Conservation (phyloP, 139 green algal species). For the Ettlia oleoabundans region DNA sequence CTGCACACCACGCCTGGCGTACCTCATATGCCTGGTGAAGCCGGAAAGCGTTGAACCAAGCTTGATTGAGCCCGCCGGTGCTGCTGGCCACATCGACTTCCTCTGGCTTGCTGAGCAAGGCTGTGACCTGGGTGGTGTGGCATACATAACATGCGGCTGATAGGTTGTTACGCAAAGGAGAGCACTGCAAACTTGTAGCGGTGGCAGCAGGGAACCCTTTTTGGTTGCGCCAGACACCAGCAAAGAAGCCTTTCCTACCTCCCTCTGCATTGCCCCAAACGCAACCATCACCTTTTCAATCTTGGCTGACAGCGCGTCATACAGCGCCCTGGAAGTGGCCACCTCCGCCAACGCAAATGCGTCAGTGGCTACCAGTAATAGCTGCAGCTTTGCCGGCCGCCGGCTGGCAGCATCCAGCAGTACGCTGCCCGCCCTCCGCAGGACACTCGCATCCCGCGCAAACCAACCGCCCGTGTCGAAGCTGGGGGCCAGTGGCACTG, state of each 20-base stretch:
- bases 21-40: slow-evolving; percentile 57
- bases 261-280: slow-evolving; percentile 11
- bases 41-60: slow-evolving; percentile 80
- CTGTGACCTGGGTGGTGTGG: slow-evolving; percentile 42
- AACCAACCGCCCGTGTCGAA: slow-evolving; percentile 82
- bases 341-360: slow-evolving; percentile 71
- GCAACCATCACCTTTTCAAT: slow-evolving; percentile 46
- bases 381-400: slow-evolving; percentile 41
- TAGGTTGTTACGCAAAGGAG: no score
- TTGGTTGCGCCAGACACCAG: no score
- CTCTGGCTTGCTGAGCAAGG: slow-evolving; percentile 53
- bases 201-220: no score
- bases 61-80: slow-evolving; percentile 43
- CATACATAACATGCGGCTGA: no score
- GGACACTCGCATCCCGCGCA: slow-evolving; percentile 56
- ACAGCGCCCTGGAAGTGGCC: slow-evolving; percentile 62
- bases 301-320: slow-evolving; percentile 52
- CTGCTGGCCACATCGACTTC: slow-evolving; percentile 53
- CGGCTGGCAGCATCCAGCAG: slow-evolving; percentile 54
- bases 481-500: slow-evolving; percentile 78
- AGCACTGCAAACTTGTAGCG: no score
- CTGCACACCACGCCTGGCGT: background rate
- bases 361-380: slow-evolving; percentile 76
- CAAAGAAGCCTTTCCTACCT: background rate
- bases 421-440: slow-evolving; percentile 57